Evolutionary conservation across 2,329 filamentous ascomycete genomes (phyloP), one percentile per base, ranked within the genome.

Genomic region (Cordyceps cateniannulata): DNA sequence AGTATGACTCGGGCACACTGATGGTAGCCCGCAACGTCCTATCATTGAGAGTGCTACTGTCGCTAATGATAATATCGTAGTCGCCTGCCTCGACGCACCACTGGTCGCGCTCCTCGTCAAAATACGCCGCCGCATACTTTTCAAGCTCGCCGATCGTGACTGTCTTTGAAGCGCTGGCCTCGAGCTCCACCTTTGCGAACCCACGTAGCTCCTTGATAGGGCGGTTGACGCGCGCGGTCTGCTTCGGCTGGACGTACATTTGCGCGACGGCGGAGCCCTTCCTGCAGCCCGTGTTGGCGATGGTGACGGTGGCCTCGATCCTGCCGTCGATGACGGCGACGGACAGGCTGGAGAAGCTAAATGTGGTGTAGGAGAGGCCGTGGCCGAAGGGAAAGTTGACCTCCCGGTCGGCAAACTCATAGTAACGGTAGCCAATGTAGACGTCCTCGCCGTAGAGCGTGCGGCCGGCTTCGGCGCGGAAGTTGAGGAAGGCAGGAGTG

Each of bases 341-440:
- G 1, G 71, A 70, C 12, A 87, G 75, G 45, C 81, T 75, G 1
- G 78, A 81, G 65, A 82, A 80, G 10, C 71, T 66, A 70, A 93
- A 93, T 0, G 77, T 84, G 0, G 89, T 92, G 73, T 93, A 95
- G 18, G 87, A 89, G 1, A 95, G 78, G 2, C 91, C 91, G 68
- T 91, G 86, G 14, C 90, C 90, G 70, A 96, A 96, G 61, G 87
- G 81, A 73, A 93, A 95, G 29, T 88, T 80, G 0, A 87, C 83
- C 1, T 80, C 77, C 5, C 85, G 79, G 40, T 85, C 79, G n/a
- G 82, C 79, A 67, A 83, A 86, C 69, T 95, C 90, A 71, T 91
- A 95, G 76, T 86, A 91, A 24, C 89, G 81, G 75, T 95, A 95
- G 3, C 90, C 90, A 42, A 93, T 79, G 71, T 91, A 93, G 50